Evolutionary conservation across 208 protist genomes (phyloP).

Genomic region (Trypanosoma brucei): DNA sequence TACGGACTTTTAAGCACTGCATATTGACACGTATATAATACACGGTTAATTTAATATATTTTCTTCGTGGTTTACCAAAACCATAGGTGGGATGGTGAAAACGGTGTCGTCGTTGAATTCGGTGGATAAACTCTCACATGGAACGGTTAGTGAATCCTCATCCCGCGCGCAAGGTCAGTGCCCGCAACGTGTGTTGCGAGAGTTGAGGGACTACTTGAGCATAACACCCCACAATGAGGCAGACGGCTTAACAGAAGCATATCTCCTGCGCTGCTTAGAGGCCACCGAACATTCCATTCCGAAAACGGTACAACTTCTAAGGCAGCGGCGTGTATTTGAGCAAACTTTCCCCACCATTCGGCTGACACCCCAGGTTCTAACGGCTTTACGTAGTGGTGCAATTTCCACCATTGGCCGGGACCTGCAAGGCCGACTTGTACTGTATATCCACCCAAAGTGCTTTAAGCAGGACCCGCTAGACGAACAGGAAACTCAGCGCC

Average conservation of each 20-base stretch:
- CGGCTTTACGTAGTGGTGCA: conserved; percentile 44
- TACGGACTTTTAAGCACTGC: too few relatives aligned
- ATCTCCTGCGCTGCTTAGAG: conserved; percentile 55
- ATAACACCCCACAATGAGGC: neutral
- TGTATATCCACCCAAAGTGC: conserved; percentile 44
- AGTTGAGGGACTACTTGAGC: conserved; percentile 11
- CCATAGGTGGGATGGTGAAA: too few relatives aligned
- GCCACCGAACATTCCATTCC: conserved; percentile 38
- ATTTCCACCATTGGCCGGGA: conserved; percentile 43
- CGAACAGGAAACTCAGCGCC: conserved; percentile 44
- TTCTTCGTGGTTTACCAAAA: too few relatives aligned
- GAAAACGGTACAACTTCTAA: conserved; percentile 48
- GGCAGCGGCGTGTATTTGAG: conserved; percentile 59
- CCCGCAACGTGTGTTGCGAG: neutral
- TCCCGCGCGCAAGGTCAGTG: too few relatives aligned
- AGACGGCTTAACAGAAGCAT: conserved; percentile 33
- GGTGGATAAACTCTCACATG: too few relatives aligned
- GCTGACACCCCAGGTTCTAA: conserved; percentile 42
- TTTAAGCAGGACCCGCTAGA: conserved; percentile 34
- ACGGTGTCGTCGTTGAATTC: too few relatives aligned
- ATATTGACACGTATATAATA: too few relatives aligned
- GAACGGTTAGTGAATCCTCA: too few relatives aligned
- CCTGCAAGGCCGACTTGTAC: conserved; percentile 27
- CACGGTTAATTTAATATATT: too few relatives aligned
- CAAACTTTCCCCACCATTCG: conserved; percentile 44